These are phyloP conservation scores for Karstenula rhodostoma DNA, from an alignment of 2,329 filamentous ascomycete genomes.

Conservation along the genomic window DNA sequence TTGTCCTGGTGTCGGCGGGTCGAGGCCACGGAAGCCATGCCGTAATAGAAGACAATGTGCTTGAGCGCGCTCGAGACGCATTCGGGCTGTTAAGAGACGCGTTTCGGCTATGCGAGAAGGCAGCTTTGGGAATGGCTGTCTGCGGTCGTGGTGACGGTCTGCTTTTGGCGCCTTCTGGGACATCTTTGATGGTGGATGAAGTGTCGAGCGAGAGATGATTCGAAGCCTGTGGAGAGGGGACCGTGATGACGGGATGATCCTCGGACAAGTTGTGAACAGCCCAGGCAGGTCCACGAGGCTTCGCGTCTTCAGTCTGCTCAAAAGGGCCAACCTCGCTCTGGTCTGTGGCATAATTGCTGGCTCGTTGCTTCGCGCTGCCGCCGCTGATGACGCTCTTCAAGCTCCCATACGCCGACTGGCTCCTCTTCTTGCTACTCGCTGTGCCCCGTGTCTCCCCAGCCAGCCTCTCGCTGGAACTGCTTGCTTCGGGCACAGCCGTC, in stretches of 20 bases:
- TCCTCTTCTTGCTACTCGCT: constrained; percentile 39
- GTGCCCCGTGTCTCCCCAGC: constrained; percentile 38
- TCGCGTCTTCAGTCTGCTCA: constrained; percentile 19
- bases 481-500: constrained; percentile 58
- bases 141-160: constrained; percentile 20
- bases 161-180: constrained; percentile 21
- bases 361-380: constrained; percentile 40
- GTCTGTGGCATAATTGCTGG: constrained; percentile 31
- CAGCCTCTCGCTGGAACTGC: constrained; percentile 54
- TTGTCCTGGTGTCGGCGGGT: constrained; percentile 23
- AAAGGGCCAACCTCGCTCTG: constrained; percentile 28
- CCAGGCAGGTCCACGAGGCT: constrained; percentile 36
- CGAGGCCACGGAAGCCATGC: constrained; percentile 50
- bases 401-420: constrained; percentile 49
- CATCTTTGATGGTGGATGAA: constrained; percentile 37
- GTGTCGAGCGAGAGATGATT: constrained; percentile 47
- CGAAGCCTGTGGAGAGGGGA: constrained; percentile 43
- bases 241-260: constrained; percentile 42
- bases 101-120: constrained; percentile 31
- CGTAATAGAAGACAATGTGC: constrained; percentile 40
- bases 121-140: constrained; percentile 17
- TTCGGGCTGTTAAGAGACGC: constrained; percentile 33
- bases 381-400: constrained; percentile 50
- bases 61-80: constrained; percentile 32
- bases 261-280: constrained; percentile 35